Conservation (phyloP, 306 rosid species). For the Medicago ruthenica region DNA sequence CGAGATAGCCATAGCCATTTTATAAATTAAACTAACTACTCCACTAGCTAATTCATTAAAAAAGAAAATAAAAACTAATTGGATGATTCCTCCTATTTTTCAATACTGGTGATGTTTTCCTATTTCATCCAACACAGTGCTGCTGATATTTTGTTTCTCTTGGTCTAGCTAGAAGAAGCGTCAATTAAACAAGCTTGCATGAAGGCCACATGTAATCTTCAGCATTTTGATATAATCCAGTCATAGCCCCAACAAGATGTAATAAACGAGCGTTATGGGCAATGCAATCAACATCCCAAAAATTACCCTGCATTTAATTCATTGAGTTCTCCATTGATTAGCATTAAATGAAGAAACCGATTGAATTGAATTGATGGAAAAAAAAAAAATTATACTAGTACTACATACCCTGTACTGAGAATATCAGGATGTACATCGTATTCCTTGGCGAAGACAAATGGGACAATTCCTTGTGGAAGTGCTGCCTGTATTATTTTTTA, state of each 20-base stretch:
- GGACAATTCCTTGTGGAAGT: conserved; percentile 98
- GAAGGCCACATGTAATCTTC: conserved; percentile 39
- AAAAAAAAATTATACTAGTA: background rate
- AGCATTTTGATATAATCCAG: conserved; percentile 9
- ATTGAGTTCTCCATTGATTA: conserved; percentile 2
- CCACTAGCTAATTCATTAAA: conserved; percentile 44
- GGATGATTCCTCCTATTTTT: conserved; percentile 37
- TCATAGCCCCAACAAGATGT: conserved; percentile 88
- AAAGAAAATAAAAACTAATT: conserved; percentile 28
- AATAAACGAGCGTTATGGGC: conserved; percentile 90
- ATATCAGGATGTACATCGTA: conserved; percentile 91
- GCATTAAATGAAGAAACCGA: background rate
- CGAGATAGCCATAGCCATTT: conserved; percentile 26
- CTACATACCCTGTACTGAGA: conserved; percentile 86
- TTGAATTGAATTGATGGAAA: background rate
- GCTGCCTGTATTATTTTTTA: conserved; percentile 73
- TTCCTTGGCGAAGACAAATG: conserved; percentile 97
- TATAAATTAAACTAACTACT: conserved; percentile 38
- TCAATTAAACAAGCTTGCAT: conserved; percentile 38
- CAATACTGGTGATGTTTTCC: conserved; percentile 38
- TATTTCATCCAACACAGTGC: conserved; percentile 19
- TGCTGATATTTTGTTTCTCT: background rate
- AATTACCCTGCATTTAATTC: conserved; percentile 74
- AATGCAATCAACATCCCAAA: conserved; percentile 92
- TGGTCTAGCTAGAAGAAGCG: conserved; percentile 30